phyloP scores from a whole-genome alignment of 371 early-diverging fungal species.

The Modicella reniformis region DNA sequence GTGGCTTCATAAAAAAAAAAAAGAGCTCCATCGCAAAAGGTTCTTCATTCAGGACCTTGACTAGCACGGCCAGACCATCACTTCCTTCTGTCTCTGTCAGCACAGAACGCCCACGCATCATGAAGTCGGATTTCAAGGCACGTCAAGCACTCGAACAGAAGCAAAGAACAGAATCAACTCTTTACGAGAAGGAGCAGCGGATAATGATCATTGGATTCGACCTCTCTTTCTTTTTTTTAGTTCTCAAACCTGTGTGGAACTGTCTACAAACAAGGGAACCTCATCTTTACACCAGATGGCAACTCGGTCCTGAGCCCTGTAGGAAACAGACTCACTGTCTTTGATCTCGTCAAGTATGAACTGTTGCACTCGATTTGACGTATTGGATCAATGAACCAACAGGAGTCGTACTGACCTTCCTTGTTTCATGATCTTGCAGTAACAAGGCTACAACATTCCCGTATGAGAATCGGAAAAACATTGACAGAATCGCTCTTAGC shows the following conservation, averaged over 20 bases:
- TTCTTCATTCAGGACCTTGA: conserved; percentile 1
- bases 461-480: conserved; percentile 91
- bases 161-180: neutral
- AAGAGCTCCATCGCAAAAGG: conserved; percentile 7
- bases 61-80: neutral
- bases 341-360: conserved; percentile 91
- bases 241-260: conserved; percentile 95
- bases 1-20: conserved; percentile 36
- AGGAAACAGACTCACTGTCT: conserved; percentile 94
- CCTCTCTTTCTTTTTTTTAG: conserved; percentile 44
- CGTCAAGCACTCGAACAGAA: neutral
- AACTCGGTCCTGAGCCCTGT: conserved; percentile 94
- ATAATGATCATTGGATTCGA: neutral
- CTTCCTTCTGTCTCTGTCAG: neutral
- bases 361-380: neutral
- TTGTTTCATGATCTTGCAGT: conserved; percentile 54
- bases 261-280: conserved; percentile 94
- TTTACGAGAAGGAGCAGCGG: no score
- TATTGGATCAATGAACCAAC: neutral
- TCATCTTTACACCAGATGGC: conserved; percentile 95
- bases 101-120: conserved; percentile 7
- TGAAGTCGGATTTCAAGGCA: conserved; percentile 56
- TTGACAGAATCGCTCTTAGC: conserved; percentile 86
- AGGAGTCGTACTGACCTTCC: neutral
- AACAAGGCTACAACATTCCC: conserved; percentile 93